Percentiles rank a stretch among this genome's conserved stretches.
Evolutionary conservation across 169 alveolate genomes (phyloP).

Genomic region (Cryptosporidium sp.): DNA sequence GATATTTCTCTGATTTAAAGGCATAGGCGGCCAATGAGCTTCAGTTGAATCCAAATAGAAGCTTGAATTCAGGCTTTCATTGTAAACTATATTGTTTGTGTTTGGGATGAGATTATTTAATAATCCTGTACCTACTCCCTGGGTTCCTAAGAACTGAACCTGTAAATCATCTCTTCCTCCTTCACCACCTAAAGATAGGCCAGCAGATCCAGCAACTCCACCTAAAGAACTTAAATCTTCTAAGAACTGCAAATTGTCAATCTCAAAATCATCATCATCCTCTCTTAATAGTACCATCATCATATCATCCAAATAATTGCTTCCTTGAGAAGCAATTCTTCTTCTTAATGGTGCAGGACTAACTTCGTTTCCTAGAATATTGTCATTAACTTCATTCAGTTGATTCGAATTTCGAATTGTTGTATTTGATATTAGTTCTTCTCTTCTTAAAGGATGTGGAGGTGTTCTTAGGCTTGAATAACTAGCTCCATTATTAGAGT

Average conservation of each 20-base stretch:
- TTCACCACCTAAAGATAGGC: not conserved
- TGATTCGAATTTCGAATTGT: not conserved
- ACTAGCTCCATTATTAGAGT: not conserved
- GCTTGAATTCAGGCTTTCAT: not conserved
- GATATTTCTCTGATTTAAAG: slow-evolving; percentile 58
- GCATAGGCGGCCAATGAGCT: slow-evolving; percentile 64
- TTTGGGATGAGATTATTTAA: not conserved
- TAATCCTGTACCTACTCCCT: not conserved
- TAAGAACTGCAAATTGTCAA: slow-evolving; percentile 51
- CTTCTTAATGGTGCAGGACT: slow-evolving; percentile 62
- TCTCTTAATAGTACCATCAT: slow-evolving; percentile 73
- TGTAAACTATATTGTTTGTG: not conserved
- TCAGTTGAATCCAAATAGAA: slow-evolving; percentile 65
- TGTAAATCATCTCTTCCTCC: slow-evolving; percentile 39
- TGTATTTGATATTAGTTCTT: slow-evolving; percentile 5
- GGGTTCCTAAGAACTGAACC: slow-evolving; percentile 10
- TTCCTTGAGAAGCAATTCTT: slow-evolving; percentile 36
- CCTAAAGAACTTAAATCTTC: slow-evolving; percentile 40
- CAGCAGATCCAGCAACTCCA: slow-evolving; percentile 1
- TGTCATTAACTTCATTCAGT: not conserved
- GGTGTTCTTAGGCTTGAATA: slow-evolving; percentile 26
- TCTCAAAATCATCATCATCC: slow-evolving; percentile 63
- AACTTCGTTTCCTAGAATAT: not conserved
- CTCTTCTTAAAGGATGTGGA: slow-evolving; percentile 13
- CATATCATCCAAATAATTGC: slow-evolving; percentile 47